Conservation (phyloP, 805 yeast species). For the Ogataea pilisensis region DNA sequence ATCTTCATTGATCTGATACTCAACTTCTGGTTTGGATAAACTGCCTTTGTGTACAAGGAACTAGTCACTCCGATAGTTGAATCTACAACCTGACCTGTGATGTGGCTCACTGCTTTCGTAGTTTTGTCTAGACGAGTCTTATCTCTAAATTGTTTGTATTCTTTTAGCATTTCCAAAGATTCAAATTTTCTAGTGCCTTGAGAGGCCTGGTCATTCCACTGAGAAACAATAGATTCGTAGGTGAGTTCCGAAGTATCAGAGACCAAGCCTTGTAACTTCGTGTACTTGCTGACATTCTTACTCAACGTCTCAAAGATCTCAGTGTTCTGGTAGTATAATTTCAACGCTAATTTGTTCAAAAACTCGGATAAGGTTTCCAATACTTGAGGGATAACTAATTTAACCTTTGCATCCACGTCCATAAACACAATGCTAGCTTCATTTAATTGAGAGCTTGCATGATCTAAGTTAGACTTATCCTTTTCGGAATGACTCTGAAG, state of each 20-base stretch:
- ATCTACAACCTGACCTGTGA: conserved; percentile 26
- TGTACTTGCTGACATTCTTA: conserved; percentile 27
- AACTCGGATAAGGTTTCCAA: conserved; percentile 46
- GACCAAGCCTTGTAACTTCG: conserved; percentile 31
- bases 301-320: conserved; percentile 33
- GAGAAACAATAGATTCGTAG: conserved; percentile 33
- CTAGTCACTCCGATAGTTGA: conserved; percentile 28
- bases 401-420: conserved; percentile 38
- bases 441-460: conserved; percentile 30
- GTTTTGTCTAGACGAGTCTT: conserved; percentile 35
- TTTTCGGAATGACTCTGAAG: conserved; percentile 34
- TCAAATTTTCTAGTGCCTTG: conserved; percentile 37
- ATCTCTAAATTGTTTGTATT: conserved; percentile 34
- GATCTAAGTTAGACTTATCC: conserved; percentile 34
- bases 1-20: conserved; percentile 22
- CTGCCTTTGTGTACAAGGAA: conserved; percentile 29
- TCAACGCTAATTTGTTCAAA: conserved; percentile 37
- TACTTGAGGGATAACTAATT: conserved; percentile 42
- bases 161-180: conserved; percentile 33
- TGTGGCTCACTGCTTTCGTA: conserved; percentile 18
- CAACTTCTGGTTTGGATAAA: conserved; percentile 29
- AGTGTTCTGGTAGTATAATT: conserved; percentile 35
- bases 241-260: conserved; percentile 9
- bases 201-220: conserved; percentile 36
- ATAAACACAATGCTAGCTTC: conserved; percentile 30